These are phyloP conservation scores for sweet orange (Citrus sinensis) DNA, from an alignment of 345 rosid genomes.

Conservation along the genomic window DVS_A1.0 CM039163.1:49423001-49423500, in stretches of 20 bases:
- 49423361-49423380: slow-evolving; percentile 21
- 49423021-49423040: too few relatives aligned
- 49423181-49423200: neutral
- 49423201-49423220: neutral
- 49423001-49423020: too few relatives aligned
- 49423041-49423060: neutral
- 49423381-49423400: neutral
- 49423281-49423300: slow-evolving; percentile 82
- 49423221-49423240: neutral
- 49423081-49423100: neutral
- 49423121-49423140: neutral
- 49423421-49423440: too few relatives aligned
- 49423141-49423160: neutral
- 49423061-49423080: neutral
- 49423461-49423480: slow-evolving; percentile 62
- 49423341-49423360: slow-evolving; percentile 58
- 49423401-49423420: neutral
- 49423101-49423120: neutral
- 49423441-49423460: slow-evolving; percentile 70
- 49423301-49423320: slow-evolving; percentile 56
- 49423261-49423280: slow-evolving; percentile 33
- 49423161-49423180: neutral
- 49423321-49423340: slow-evolving; percentile 55
- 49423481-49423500: slow-evolving; percentile 41
- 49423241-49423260: too few relatives aligned